Conservation (phyloP, 805 yeast species). For the Cyberlindnera amylophila region DNA sequence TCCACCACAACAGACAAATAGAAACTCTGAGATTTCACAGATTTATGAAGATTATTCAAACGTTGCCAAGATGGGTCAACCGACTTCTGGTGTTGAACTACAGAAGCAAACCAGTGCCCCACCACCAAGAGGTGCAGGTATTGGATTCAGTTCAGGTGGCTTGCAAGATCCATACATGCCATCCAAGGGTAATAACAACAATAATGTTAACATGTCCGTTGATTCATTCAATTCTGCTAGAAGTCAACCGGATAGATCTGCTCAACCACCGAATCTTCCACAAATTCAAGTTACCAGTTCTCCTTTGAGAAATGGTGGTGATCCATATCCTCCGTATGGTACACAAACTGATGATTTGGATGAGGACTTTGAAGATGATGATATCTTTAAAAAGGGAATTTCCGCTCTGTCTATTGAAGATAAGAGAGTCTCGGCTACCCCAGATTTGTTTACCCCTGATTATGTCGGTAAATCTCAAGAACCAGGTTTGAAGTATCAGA, state of each 20-base stretch:
- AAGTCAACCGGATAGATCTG: constrained; percentile 5
- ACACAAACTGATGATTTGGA: constrained; percentile 15
- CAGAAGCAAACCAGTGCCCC: neutral
- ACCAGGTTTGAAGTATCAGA: constrained; percentile 15
- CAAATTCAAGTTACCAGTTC: neutral
- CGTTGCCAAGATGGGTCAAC: constrained; percentile 18
- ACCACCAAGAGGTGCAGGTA: constrained; percentile 15
- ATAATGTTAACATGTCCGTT: neutral
- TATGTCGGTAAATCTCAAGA: constrained; percentile 18
- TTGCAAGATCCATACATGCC: constrained; percentile 16
- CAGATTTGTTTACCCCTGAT: constrained; percentile 28
- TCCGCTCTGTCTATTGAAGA: constrained; percentile 19
- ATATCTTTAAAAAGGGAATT: constrained; percentile 25
- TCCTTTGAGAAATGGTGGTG: constrained; percentile 1
- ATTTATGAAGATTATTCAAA: constrained; percentile 31
- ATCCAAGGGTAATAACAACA: neutral
- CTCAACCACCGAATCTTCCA: neutral
- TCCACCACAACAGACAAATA: constrained; percentile 13
- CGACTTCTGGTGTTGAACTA: neutral
- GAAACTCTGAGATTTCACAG: constrained; percentile 30
- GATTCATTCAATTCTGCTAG: constrained; percentile 7
- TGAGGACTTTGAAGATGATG: constrained; percentile 28
- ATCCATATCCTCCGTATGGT: constrained; percentile 12
- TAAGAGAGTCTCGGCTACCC: neutral
- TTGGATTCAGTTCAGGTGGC: constrained; percentile 12